Conservation (phyloP, 2,329 filamentous ascomycete species). For the Capronia epimyces region DNA sequence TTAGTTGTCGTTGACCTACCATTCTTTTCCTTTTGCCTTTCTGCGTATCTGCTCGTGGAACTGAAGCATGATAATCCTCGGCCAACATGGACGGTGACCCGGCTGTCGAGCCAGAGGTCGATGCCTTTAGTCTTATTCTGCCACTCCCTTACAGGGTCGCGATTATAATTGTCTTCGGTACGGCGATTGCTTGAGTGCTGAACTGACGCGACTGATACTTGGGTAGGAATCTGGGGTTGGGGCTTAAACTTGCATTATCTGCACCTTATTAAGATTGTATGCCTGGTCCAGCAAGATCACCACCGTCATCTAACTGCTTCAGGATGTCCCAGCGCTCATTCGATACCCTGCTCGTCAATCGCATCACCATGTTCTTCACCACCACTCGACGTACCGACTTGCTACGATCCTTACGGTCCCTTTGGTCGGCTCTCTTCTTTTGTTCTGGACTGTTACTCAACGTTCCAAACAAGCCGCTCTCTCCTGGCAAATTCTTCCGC, state of each 20-base stretch:
- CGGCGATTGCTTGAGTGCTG: conserved; percentile 27
- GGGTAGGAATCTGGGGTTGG: conserved; percentile 87
- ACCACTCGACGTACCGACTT: conserved; percentile 79
- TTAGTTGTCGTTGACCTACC: neutral
- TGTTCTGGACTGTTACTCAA: conserved; percentile 79
- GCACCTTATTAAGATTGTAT: conserved; percentile 66
- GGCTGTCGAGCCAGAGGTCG: conserved; percentile 46
- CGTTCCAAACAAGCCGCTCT: conserved; percentile 65
- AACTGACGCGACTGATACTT: conserved; percentile 6
- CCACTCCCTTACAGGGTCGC: conserved; percentile 87
- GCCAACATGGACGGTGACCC: conserved; percentile 29
- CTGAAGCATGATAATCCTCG: conserved; percentile 18
- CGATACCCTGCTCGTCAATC: conserved; percentile 74
- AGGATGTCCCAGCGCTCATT: conserved; percentile 79
- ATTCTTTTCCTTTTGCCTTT: conserved; percentile 1
- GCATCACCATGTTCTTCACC: conserved; percentile 65
- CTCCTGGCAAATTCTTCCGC: conserved; percentile 77
- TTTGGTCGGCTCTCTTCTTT: conserved; percentile 63
- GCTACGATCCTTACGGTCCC: conserved; percentile 70
- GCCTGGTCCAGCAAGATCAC: conserved; percentile 26
- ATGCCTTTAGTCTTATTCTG: conserved; percentile 79
- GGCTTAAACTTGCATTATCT: conserved; percentile 86
- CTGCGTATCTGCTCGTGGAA: neutral
- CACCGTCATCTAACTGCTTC: conserved; percentile 23
- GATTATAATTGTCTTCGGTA: conserved; percentile 78